Evolutionary conservation across 768 basidiomycete genomes (phyloP).

Genomic region (Amyloporia xantha): DNA sequence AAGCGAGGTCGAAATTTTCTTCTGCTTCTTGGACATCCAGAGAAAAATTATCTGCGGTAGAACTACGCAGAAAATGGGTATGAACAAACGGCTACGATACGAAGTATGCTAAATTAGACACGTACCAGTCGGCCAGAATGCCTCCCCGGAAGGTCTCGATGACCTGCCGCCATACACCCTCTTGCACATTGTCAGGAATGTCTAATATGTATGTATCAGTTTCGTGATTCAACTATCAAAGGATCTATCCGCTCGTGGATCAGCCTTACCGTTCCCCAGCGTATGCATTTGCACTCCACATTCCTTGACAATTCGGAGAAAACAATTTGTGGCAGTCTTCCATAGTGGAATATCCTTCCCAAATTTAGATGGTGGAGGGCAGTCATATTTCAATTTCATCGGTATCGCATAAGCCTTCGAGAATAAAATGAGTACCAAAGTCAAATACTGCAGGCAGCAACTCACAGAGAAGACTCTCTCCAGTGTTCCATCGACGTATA

Average conservation of each 20-base stretch:
- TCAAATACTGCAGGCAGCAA: neutral
- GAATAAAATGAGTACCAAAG: neutral
- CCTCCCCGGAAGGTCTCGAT: constrained; percentile 78
- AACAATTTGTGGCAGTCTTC: constrained; percentile 88
- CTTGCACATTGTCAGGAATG: constrained; percentile 56
- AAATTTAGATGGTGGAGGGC: constrained; percentile 81
- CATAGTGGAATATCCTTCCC: constrained; percentile 86
- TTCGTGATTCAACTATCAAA: neutral
- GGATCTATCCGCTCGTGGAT: neutral
- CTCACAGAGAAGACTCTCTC: constrained; percentile 76
- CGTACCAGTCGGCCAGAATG: constrained; percentile 81
- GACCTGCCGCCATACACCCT: constrained; percentile 81
- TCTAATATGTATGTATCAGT: constrained; percentile 19
- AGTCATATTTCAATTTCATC: constrained; percentile 91
- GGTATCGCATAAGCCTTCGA: constrained; percentile 61
- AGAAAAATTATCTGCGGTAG: constrained; percentile 47
- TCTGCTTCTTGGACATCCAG: constrained; percentile 66
- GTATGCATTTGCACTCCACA: constrained; percentile 45
- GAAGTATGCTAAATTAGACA: neutral
- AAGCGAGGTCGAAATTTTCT: constrained; percentile 78
- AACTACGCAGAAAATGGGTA: constrained; percentile 31
- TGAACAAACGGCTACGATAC: neutral
- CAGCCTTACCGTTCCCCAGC: constrained; percentile 42
- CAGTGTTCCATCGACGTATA: constrained; percentile 79
- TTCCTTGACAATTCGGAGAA: constrained; percentile 68